Base-by-base conservation (phyloP, 441 rosid species). In the Mallotus japonicus region DNA sequence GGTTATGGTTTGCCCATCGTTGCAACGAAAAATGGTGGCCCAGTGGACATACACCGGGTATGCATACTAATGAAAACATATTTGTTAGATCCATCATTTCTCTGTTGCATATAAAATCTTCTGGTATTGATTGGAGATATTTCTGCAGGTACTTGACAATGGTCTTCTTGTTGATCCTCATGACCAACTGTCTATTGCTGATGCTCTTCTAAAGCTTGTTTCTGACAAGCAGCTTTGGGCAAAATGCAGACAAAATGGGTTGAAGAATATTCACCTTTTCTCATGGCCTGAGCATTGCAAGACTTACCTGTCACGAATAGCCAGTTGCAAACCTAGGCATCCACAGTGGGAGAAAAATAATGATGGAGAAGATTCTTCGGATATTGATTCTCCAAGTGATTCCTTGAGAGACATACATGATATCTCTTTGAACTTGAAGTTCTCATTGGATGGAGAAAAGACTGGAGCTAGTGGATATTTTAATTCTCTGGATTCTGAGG, bases 281-380 rank as follows among this genome's bases (percentile, higher is more conserved):
- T 88, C 99, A 51, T 94, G 99, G 99, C 97, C 94, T 10, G 95
- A 88, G 80, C 99, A 94, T 73, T 92, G 99, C 74, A 94, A 83
- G 80, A 79, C 84, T 24, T 94, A 94, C 62, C 70, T 94, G 47
- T 80, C 97, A 63, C 88, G 97, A 37, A 86, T 94, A 80, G 83
- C 86, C 72, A 85, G 87, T 64, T 90, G 92, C 88, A 92, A 83
- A 71, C 96, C 88, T 60, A 89, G 99, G 80, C 88, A 89, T 67
- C 97, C 99, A 54, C 85, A 85, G 74, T 94, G 97, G 99, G 89
- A 88, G 75, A 87, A 83, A 83, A 72, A 65, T 40, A 75, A 84
- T 24, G 73, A 83, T 68, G 90, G 75, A 16, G 68, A 71, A 20
- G 90, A 86, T 74, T 75, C 78, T 79, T 70, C 85, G 4, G 93